Evolutionary conservation across 805 yeast genomes (phyloP), one percentile per base, ranked within the genome.

Genomic region (Saccharomycopsis sp.): DNA sequence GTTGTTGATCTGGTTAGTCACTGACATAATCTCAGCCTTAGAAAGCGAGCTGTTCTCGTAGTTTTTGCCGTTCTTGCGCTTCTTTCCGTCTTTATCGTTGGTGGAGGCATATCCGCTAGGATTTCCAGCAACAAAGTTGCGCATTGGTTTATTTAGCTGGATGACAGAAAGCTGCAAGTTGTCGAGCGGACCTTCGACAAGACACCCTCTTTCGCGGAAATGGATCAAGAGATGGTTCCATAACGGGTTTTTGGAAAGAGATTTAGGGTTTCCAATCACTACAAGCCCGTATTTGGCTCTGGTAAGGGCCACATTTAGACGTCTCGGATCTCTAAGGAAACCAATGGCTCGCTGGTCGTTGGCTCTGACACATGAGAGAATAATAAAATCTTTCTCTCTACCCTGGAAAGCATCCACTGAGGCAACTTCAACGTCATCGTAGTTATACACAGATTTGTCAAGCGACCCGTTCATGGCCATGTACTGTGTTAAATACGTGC

Each of bases 131-230:
- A 5, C 19, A 5, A 17, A 17, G 5, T 17, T 17, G 19, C 49
- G 19, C 19, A 12, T 8, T 17, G 49, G 49, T 17, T 17, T 8
- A 8, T 44, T 8, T 3, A 44, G 49, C 49, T 44, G 49, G 22
- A 44, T 44, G 5, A 19, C 49, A 3, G 49, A 44, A 8, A 87
- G 72, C 68, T 86, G 94, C 62, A 92, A 76, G 64, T 84, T 87
- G 60, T 87, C 93, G 64, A 92, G 75, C 1, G 89, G 83, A 9
- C 97, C 97, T 70, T 92, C 97, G 25, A 92, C 97, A 35, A 92
- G 74, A 71, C 96, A 87, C 1, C 96, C 96, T 58, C 80, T 81
- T 65, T 89, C 93, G 71, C 96, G 78, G 73, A 82, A 91, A 68
- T 89, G 96, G 52, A 82, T 72, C 64, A 92, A 74, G 59, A 92